phyloP scores from a whole-genome alignment of 108 stramenopile genomes.

The Pseudonitzschia multiseries region DNA sequence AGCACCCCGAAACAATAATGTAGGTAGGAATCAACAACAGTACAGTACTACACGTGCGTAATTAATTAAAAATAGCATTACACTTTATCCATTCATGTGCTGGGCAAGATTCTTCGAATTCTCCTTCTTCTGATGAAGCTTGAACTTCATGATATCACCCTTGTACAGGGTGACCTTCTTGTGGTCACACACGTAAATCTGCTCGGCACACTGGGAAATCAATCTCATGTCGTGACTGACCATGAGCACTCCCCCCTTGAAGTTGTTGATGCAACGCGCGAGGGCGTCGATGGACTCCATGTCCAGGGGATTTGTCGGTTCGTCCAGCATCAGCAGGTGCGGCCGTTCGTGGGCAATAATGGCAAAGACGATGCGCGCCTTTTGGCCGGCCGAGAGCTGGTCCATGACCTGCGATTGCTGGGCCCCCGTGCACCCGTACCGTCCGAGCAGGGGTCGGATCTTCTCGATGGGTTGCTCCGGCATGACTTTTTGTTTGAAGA shows the following conservation, averaged over 20 bases:
- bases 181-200: constrained; percentile 96
- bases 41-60: too few species aligned
- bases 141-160: constrained; percentile 96
- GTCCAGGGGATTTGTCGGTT: constrained; percentile 95
- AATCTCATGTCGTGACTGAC: constrained; percentile 99
- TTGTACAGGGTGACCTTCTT: constrained; percentile 83
- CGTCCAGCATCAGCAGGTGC: constrained; percentile 94
- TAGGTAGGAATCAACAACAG: too few species aligned
- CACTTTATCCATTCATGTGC: constrained; percentile 86
- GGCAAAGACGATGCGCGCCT: constrained; percentile 97
- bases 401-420: constrained; percentile 82
- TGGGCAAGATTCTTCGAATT: constrained; percentile 86
- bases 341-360: constrained; percentile 95
- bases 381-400: constrained; percentile 95
- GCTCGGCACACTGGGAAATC: constrained; percentile 96
- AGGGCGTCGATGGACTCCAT: constrained; percentile 98
- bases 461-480: constrained; percentile 73
- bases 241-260: constrained; percentile 97
- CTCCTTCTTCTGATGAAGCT: constrained; percentile 81
- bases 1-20: too few species aligned
- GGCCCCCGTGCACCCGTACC: constrained; percentile 94
- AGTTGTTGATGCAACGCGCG: constrained; percentile 93
- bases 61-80: not conserved
- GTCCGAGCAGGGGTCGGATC: constrained; percentile 84
- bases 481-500: constrained; percentile 91